These are phyloP conservation scores for Ceratocystis harringtonii DNA, from an alignment of 2,329 filamentous ascomycete species.

Conservation along the genomic window DNA sequence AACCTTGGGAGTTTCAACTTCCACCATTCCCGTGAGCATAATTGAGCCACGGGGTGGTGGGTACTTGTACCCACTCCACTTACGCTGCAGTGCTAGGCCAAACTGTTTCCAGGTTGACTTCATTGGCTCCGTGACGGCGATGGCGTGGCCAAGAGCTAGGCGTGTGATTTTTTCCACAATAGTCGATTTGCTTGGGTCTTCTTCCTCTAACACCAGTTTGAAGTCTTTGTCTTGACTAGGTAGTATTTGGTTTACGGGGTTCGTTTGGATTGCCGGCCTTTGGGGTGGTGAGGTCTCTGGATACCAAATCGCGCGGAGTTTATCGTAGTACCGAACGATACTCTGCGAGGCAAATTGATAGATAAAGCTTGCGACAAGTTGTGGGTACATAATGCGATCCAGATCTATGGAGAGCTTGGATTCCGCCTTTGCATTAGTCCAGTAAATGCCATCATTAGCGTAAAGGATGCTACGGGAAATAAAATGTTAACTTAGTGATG, in stretches of 20 bases:
- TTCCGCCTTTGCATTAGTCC: conserved; percentile 11
- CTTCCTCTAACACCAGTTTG: conserved; percentile 14
- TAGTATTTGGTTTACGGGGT: background rate
- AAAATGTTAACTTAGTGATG: background rate
- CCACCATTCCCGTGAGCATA: conserved; percentile 32
- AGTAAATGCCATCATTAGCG: conserved; percentile 13
- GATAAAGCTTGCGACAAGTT: conserved; percentile 12
- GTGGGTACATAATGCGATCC: conserved; percentile 15
- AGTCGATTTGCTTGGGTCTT: conserved; percentile 6
- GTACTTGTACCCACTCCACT: conserved; percentile 26
- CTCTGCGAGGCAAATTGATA: conserved; percentile 3
- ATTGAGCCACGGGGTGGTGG: conserved; percentile 33
- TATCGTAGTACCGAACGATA: conserved; percentile 1
- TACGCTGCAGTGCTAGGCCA: conserved; percentile 21
- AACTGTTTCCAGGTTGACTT: conserved; percentile 17
- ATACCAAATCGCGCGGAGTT: conserved; percentile 14
- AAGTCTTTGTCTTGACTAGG: conserved; percentile 1
- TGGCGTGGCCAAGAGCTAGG: conserved; percentile 17
- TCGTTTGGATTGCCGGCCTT: conserved; percentile 11
- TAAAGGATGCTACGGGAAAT: conserved; percentile 8
- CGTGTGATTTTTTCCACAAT: conserved; percentile 17
- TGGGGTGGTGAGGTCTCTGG: conserved; percentile 10
- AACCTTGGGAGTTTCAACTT: conserved; percentile 28
- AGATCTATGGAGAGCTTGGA: conserved; percentile 14
- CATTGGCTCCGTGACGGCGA: conserved; percentile 18